These are phyloP conservation scores for Chlamydomonas eustigma DNA, from an alignment of 139 green algal species.

Conservation along the genomic window DNA sequence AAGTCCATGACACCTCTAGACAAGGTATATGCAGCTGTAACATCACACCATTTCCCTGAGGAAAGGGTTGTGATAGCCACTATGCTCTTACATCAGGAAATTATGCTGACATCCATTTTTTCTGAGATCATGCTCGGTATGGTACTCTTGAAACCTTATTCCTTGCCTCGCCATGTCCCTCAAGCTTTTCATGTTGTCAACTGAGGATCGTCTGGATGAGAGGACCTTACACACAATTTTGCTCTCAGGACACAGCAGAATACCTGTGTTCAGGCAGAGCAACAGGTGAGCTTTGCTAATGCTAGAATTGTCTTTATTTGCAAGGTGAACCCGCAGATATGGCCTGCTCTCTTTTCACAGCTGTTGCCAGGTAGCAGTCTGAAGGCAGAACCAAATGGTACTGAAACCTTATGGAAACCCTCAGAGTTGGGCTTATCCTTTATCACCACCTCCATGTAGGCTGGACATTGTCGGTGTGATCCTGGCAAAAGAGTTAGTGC, in stretches of 20 bases:
- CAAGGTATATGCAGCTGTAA: conserved; percentile 64
- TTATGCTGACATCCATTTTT: not conserved
- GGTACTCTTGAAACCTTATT: too few relatives aligned
- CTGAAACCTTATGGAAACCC: too few relatives aligned
- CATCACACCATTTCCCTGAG: not conserved
- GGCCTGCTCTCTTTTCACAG: too few relatives aligned
- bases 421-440: too few relatives aligned
- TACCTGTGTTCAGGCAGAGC: conserved; percentile 53
- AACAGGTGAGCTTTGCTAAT: conserved; percentile 25
- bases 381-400: too few relatives aligned
- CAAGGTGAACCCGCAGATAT: not conserved
- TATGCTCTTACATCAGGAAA: not conserved
- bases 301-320: not conserved
- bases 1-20: conserved; percentile 85
- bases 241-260: conserved; percentile 68
- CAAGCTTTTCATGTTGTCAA: conserved; percentile 44
- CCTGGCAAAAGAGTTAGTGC: conserved; percentile 82
- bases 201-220: conserved; percentile 57
- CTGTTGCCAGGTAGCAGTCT: too few relatives aligned
- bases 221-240: conserved; percentile 59
- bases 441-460: too few relatives aligned
- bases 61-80: not conserved
- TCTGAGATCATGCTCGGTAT: too few relatives aligned
- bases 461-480: conserved; percentile 68
- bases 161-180: not conserved